Conservation (phyloP, 805 yeast genomes). For the Danielozyma ontarioensis region DNA sequence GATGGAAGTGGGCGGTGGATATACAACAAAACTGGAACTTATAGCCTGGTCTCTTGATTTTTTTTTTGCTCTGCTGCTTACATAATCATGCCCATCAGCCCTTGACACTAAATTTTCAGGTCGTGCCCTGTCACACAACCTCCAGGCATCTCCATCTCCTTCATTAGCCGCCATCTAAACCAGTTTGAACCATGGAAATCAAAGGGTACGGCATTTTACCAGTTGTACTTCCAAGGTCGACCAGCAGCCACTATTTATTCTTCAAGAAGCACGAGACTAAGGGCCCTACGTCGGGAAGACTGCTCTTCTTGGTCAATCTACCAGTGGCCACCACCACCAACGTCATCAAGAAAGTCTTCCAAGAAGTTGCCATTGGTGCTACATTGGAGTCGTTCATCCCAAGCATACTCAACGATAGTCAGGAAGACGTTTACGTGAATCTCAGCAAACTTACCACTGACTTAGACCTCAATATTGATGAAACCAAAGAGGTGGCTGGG, state of each 20-base stretch:
- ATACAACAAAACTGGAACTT: too few relatives aligned
- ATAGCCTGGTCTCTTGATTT: too few relatives aligned
- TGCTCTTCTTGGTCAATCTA: slow-evolving; percentile 71
- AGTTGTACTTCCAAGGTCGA: slow-evolving; percentile 35
- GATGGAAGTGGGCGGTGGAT: too few relatives aligned
- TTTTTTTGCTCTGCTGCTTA: too few relatives aligned
- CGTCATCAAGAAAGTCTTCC: slow-evolving; percentile 52
- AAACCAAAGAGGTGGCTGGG: slow-evolving; percentile 22
- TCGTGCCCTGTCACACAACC: too few relatives aligned
- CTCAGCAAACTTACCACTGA: slow-evolving; percentile 58
- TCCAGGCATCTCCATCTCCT: too few relatives aligned
- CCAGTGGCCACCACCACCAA: slow-evolving; percentile 58
- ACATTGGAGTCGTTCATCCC: slow-evolving; percentile 46
- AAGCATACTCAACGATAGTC: slow-evolving; percentile 33
- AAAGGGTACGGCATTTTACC: slow-evolving; percentile 56
- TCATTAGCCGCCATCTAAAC: too few relatives aligned
- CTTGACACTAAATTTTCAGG: too few relatives aligned
- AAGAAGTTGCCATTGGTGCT: slow-evolving; percentile 57
- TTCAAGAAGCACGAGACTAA: slow-evolving; percentile 57
- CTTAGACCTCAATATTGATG: slow-evolving; percentile 29
- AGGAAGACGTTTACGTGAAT: slow-evolving; percentile 43
- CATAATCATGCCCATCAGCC: too few relatives aligned
- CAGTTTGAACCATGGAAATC: slow-evolving; percentile 40
- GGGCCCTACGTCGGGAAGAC: slow-evolving; percentile 24
- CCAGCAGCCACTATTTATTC: slow-evolving; percentile 52